Conservation (phyloP, 176 grass and related monocot genomes). For the Tillandsia fasciculata region DNA sequence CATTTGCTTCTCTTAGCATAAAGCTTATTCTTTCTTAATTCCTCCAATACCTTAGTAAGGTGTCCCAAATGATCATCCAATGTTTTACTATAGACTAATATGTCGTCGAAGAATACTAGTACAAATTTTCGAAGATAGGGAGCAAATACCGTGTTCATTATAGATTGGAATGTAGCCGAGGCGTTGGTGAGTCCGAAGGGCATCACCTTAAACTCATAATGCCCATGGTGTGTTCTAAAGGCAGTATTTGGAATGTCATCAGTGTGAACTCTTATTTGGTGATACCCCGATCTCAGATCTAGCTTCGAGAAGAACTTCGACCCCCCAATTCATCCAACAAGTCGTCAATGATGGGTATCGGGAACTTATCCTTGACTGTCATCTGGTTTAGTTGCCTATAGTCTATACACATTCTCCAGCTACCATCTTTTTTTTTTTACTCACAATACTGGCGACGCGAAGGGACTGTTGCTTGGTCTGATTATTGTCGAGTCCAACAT, state of each 20-base stretch:
- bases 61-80: neutral
- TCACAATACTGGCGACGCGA: neutral
- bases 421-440: slow-evolving; percentile 11
- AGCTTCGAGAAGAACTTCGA: neutral
- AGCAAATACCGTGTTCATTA: neutral
- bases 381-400: neutral
- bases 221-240: neutral
- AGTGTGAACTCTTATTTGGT: neutral
- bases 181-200: neutral
- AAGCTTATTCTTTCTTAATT: neutral
- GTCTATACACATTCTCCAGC: slow-evolving; percentile 7
- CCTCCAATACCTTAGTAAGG: neutral
- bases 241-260: neutral
- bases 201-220: neutral
- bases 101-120: neutral
- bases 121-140: neutral
- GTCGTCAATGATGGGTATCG: neutral
- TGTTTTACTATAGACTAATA: neutral
- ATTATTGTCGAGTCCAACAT: neutral
- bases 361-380: neutral
- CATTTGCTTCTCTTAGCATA: neutral
- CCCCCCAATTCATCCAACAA: neutral
- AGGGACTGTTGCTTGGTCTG: neutral
- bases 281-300: neutral
- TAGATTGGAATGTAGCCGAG: neutral